Conservation (phyloP, 306 rosid species). For the Trifolium pratense region DNA sequence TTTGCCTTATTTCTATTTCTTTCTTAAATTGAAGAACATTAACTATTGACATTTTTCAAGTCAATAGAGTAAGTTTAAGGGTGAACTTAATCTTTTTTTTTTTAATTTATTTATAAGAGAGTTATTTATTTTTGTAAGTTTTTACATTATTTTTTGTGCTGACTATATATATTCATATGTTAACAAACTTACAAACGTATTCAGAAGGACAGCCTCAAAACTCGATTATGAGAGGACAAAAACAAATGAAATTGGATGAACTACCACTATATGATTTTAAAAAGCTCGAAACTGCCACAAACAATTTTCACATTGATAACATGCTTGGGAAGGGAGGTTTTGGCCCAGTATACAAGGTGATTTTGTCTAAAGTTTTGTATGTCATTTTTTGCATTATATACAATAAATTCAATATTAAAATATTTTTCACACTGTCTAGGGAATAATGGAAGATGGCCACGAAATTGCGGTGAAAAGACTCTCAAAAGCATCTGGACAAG, state of each 20-base stretch:
- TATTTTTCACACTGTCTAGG: constrained; percentile 21
- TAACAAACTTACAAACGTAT: neutral
- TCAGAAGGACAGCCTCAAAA: constrained; percentile 21
- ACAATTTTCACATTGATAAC: constrained; percentile 33
- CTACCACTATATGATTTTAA: constrained; percentile 33
- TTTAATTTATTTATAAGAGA: too few relatives aligned
- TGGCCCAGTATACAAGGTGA: constrained; percentile 49
- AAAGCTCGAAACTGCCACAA: constrained; percentile 47
- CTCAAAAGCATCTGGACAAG: constrained; percentile 53
- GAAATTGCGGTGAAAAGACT: constrained; percentile 58
- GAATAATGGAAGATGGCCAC: constrained; percentile 43
- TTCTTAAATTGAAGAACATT: too few relatives aligned
- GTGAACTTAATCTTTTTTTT: too few relatives aligned
- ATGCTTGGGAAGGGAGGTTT: constrained; percentile 48
- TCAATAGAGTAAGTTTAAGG: too few relatives aligned
- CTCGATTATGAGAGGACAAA: neutral
- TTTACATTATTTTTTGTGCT: too few relatives aligned
- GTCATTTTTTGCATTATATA: neutral
- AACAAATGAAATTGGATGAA: constrained; percentile 41
- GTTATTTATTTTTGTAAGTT: too few relatives aligned
- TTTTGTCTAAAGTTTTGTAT: neutral
- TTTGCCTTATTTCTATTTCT: neutral
- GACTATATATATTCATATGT: too few relatives aligned
- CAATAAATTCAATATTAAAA: neutral
- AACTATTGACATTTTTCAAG: too few relatives aligned